These are phyloP conservation scores for Vitis riparia DNA, from an alignment of 164 flowering plant genomes.

Conservation along the genomic window DNA sequence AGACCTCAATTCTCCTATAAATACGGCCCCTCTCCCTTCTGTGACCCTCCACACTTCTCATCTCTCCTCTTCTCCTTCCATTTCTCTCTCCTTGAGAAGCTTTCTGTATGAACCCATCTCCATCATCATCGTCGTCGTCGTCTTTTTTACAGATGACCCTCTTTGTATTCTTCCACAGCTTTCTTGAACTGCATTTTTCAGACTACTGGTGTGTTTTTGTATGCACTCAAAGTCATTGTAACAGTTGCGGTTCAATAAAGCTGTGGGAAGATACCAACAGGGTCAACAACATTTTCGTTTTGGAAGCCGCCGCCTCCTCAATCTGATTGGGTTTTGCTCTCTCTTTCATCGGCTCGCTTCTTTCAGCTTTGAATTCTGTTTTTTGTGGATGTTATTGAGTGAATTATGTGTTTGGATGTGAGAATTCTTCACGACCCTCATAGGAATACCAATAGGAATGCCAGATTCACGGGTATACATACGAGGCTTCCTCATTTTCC, in stretches of 20 bases:
- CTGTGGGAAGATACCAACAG: constrained; percentile 59
- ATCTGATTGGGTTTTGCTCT: no score
- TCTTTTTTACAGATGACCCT: constrained; percentile 28
- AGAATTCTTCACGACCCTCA: no score
- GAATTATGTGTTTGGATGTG: no score
- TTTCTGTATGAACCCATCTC: not conserved
- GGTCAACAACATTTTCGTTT: constrained; percentile 14
- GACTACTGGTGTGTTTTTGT: not conserved
- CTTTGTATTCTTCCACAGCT: constrained; percentile 80
- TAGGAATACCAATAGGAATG: no score
- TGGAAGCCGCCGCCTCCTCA: no score
- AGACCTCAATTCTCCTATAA: constrained; percentile 32
- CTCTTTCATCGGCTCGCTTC: no score
- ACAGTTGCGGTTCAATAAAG: constrained; percentile 60
- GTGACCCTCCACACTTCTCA: constrained; percentile 23
- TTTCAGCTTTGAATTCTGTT: no score
- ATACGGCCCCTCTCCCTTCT: constrained; percentile 21
- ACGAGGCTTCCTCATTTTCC: no score
- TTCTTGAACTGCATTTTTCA: constrained; percentile 70
- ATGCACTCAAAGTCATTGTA: not conserved
- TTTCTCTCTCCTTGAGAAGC: not conserved
- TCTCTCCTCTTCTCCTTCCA: constrained; percentile 5
- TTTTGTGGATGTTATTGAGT: no score
- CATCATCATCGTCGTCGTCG: no score
- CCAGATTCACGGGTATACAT: no score